Conservation (phyloP, 2,329 filamentous ascomycete genomes). For the Fusarium begoniae region DNA sequence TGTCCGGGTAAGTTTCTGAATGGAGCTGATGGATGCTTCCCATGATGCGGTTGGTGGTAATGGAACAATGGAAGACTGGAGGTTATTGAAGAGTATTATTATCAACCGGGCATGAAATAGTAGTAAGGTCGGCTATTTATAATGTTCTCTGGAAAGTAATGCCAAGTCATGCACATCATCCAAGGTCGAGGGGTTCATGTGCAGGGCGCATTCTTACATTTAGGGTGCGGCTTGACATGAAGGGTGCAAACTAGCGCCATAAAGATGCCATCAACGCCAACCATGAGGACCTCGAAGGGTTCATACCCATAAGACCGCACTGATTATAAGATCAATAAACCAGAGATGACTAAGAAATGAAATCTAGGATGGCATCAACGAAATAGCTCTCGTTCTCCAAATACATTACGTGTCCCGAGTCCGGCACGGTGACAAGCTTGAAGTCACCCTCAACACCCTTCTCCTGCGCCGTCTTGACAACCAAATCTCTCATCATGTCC, state of each 20-base stretch:
- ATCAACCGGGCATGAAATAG: fast-evolving
- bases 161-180: not conserved
- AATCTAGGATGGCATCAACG: not conserved
- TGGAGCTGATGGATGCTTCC: not conserved
- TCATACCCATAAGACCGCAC: fast-evolving
- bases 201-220: not conserved
- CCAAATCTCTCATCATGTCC: not conserved
- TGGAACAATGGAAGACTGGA: not conserved
- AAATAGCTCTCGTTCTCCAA: conserved; percentile 9
- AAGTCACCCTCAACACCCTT: not conserved
- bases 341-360: not conserved
- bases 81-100: fast-evolving
- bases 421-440: not conserved
- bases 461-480: not conserved
- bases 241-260: not conserved
- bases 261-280: not conserved
- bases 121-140: not conserved
- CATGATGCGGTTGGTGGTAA: not conserved
- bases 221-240: not conserved
- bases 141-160: fast-evolving
- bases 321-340: fast-evolving
- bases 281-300: fast-evolving
- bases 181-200: not conserved
- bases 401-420: conserved; percentile 1
- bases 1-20: not conserved